phyloP scores from a whole-genome alignment of 225 moss, liverwort and hornwort species.

The Polytrichum formosum region DNA sequence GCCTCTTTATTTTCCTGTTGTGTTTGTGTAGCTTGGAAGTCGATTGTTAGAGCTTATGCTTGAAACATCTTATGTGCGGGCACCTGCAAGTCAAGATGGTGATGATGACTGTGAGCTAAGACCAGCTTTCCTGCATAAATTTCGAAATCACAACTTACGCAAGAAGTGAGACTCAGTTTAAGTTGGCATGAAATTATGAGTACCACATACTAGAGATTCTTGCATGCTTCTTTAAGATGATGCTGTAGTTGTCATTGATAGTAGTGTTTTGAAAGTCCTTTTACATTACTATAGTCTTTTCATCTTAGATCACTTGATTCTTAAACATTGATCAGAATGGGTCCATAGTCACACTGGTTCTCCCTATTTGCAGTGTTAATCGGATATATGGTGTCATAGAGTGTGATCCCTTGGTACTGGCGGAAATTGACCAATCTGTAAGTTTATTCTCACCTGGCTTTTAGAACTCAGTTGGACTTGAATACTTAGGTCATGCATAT shows the following conservation, averaged over 20 bases:
- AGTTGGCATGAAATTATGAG: not conserved
- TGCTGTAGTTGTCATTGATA: not conserved
- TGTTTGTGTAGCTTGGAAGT: conserved; percentile 61
- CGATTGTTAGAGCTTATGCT: conserved; percentile 71
- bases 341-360: too few species aligned
- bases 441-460: conserved; percentile 14
- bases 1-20: not conserved
- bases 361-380: conserved; percentile 30
- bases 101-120: conserved; percentile 71
- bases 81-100: conserved; percentile 64
- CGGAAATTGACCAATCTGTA: conserved; percentile 81
- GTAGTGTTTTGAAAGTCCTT: too few species aligned
- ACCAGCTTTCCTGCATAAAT: conserved; percentile 83
- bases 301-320: too few species aligned
- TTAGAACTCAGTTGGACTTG: too few species aligned
- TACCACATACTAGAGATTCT: not conserved
- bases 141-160: conserved; percentile 40
- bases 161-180: conserved; percentile 25
- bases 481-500: too few species aligned
- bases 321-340: too few species aligned
- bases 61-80: conserved; percentile 63
- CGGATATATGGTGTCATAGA: conserved; percentile 79
- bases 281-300: too few species aligned
- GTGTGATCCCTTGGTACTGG: conserved; percentile 68
- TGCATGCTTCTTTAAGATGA: not conserved